Conservation (phyloP, 192 early-diverging fungal genomes). For the Coemansia umbellata region DNA sequence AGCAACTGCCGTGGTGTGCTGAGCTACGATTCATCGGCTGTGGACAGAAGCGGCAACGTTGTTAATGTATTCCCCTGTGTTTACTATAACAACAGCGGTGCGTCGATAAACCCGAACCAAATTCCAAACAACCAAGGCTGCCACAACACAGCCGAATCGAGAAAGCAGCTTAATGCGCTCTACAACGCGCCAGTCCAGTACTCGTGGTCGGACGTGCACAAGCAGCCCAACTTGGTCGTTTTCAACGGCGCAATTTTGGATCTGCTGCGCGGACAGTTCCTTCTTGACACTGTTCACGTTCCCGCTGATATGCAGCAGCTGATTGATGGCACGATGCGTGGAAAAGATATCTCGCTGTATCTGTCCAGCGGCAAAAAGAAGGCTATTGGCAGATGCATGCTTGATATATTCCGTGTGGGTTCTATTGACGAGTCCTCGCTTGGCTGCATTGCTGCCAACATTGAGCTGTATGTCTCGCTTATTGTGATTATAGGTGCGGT, state of each 20-base stretch:
- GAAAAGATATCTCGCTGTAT: slow-evolving; percentile 52
- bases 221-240: slow-evolving; percentile 60
- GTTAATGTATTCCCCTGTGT: slow-evolving; percentile 73
- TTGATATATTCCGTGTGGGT: slow-evolving; percentile 76
- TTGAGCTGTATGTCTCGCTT: slow-evolving; percentile 77
- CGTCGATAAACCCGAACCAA: slow-evolving; percentile 38
- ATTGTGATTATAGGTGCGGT: slow-evolving; percentile 63
- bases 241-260: slow-evolving; percentile 79
- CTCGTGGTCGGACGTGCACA: slow-evolving; percentile 62
- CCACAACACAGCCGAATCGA: slow-evolving; percentile 54
- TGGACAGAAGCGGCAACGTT: slow-evolving; percentile 38
- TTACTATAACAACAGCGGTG: slow-evolving; percentile 53
- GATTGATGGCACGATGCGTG: slow-evolving; percentile 43
- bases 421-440: slow-evolving; percentile 70
- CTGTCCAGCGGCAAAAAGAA: slow-evolving; percentile 53
- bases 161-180: slow-evolving; percentile 45
- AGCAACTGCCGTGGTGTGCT: slow-evolving; percentile 61
- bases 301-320: slow-evolving; percentile 25
- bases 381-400: slow-evolving; percentile 64
- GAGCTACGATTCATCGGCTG: slow-evolving; percentile 6
- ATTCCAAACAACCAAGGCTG: slow-evolving; percentile 57
- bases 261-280: slow-evolving; percentile 57
- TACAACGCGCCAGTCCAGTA: slow-evolving; percentile 57
- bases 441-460: slow-evolving; percentile 78
- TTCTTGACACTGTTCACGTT: slow-evolving; percentile 53